These are phyloP conservation scores for Kickxella alabastrina DNA, from an alignment of 192 early-diverging fungal species.

Conservation along the genomic window DNA sequence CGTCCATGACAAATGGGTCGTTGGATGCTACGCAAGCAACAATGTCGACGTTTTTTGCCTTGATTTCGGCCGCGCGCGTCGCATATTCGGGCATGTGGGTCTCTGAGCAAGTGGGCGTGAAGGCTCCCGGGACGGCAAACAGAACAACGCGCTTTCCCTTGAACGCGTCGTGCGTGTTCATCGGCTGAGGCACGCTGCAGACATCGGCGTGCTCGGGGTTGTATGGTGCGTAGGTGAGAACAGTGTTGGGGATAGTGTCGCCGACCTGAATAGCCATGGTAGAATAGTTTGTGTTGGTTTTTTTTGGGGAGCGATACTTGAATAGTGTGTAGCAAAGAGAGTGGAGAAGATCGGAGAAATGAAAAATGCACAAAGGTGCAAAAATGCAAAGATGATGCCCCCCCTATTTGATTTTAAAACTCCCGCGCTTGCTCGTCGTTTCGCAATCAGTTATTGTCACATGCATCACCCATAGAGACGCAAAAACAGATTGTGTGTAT, in stretches of 20 bases:
- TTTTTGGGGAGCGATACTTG: background rate
- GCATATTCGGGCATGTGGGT: slow-evolving; percentile 66
- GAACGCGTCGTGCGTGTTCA: slow-evolving; percentile 50
- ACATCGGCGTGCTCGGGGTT: slow-evolving; percentile 53
- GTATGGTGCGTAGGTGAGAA: slow-evolving; percentile 55
- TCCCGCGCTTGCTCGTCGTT: no score
- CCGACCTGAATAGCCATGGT: slow-evolving; percentile 53
- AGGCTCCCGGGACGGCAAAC: slow-evolving; percentile 61
- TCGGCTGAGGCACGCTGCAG: slow-evolving; percentile 41
- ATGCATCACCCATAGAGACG: no score
- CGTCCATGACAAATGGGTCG: slow-evolving; percentile 57
- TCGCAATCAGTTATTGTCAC: no score
- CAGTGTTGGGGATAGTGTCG: slow-evolving; percentile 53
- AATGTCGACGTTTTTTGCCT: slow-evolving; percentile 65
- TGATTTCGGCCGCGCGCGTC: slow-evolving; percentile 54
- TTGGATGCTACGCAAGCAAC: slow-evolving; percentile 66
- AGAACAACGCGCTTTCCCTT: slow-evolving; percentile 57
- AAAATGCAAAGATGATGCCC: no score
- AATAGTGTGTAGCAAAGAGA: background rate
- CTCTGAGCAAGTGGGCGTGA: slow-evolving; percentile 67
- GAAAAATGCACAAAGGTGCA: no score
- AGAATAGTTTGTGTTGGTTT: no score
- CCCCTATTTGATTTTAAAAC: no score
- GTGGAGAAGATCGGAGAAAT: background rate
- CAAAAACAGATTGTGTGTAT: no score